Percentiles rank a stretch among this genome's conserved stretches.
These are phyloP conservation scores for Cladosporium sp. DNA, from an alignment of 2,329 filamentous ascomycete species.

Conservation along the genomic window DNA sequence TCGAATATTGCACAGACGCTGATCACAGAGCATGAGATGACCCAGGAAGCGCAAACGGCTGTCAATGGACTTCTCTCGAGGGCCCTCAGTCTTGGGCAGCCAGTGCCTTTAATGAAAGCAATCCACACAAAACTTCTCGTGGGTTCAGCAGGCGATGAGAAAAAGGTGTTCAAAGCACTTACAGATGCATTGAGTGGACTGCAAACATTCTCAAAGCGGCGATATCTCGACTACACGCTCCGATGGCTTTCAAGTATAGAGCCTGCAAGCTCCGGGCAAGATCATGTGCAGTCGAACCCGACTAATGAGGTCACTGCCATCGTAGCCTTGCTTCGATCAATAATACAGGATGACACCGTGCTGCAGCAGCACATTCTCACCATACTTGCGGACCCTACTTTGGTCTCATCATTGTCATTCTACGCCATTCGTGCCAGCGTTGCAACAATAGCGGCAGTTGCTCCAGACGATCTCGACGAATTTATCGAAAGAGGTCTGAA, in stretches of 20 bases:
- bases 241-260: constrained; percentile 29
- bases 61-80: constrained; percentile 50
- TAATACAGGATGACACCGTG: not conserved
- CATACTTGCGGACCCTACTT: constrained; percentile 26
- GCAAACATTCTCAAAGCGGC: constrained; percentile 40
- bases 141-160: not conserved
- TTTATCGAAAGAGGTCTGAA: constrained; percentile 68
- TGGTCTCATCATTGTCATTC: constrained; percentile 26
- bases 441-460: constrained; percentile 26
- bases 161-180: not conserved
- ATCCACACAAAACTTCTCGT: constrained; percentile 11
- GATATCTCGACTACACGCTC: constrained; percentile 41
- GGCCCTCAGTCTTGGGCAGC: constrained; percentile 69
- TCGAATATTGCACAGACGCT: constrained; percentile 59
- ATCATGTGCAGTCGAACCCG: not conserved
- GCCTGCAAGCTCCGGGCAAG: not conserved
- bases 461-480: constrained; percentile 44
- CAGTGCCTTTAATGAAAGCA: constrained; percentile 30
- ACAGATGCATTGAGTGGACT: constrained; percentile 1
- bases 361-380: constrained; percentile 20
- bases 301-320: constrained; percentile 17
- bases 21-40: constrained; percentile 57
- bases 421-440: constrained; percentile 32
- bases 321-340: constrained; percentile 13
- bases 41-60: not conserved